Percentiles rank a stretch among this genome's conserved stretches.
Evolutionary conservation across 306 rosid species (phyloP).

Genomic region (Phaseolus lunatus): DNA sequence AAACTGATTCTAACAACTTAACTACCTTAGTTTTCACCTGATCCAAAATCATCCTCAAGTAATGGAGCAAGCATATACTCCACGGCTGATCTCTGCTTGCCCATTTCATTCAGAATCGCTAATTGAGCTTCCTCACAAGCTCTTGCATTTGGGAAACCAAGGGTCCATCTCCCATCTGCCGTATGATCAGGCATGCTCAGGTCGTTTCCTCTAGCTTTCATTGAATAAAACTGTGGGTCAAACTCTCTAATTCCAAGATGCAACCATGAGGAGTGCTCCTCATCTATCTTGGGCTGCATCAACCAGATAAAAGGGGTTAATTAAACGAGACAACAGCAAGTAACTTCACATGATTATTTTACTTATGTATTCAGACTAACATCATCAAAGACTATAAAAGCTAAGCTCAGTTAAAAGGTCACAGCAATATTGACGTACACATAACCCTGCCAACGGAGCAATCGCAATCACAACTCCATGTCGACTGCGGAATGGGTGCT

Average conservation of each 20-base stretch:
- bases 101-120: constrained; percentile 62
- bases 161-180: constrained; percentile 85
- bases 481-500: constrained; percentile 83
- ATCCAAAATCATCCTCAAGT: constrained; percentile 56
- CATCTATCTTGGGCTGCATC: constrained; percentile 74
- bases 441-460: constrained; percentile 81
- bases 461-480: constrained; percentile 86
- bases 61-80: constrained; percentile 68
- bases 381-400: constrained; percentile 22
- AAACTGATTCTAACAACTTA: constrained; percentile 31
- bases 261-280: constrained; percentile 81
- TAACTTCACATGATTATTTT: constrained; percentile 26
- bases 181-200: constrained; percentile 47
- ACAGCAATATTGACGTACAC: constrained; percentile 59
- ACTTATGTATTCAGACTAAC: constrained; percentile 4
- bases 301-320: constrained; percentile 22
- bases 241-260: constrained; percentile 75
- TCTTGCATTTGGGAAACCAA: constrained; percentile 68
- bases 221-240: constrained; percentile 56
- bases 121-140: constrained; percentile 72
- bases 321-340: not conserved
- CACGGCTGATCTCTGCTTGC: constrained; percentile 73
- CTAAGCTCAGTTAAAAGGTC: constrained; percentile 37
- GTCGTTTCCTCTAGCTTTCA: constrained; percentile 51
- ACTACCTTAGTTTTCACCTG: constrained; percentile 48